phyloP scores from a whole-genome alignment of 2,329 filamentous ascomycete species.

The Nigrospora oryzae region DNA sequence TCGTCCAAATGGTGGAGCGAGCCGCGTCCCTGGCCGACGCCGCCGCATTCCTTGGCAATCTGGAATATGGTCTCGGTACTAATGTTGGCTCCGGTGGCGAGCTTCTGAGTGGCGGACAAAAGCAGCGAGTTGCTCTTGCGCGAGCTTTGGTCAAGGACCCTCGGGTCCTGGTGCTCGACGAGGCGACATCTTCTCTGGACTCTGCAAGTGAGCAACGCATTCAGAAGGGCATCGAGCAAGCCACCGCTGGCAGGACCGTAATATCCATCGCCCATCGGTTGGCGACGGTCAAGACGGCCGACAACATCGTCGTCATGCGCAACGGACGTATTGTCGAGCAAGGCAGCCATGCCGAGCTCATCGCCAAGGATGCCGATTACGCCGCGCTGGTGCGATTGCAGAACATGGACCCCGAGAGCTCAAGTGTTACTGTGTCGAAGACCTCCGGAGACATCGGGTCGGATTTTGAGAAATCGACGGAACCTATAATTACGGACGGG shows the following conservation, averaged over 20 bases:
- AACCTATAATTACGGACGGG: slow-evolving; percentile 6
- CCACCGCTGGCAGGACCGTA: slow-evolving; percentile 41
- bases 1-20: slow-evolving; percentile 37
- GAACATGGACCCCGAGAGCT: slow-evolving; percentile 24
- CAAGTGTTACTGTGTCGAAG: slow-evolving; percentile 17
- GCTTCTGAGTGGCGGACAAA: slow-evolving; percentile 36
- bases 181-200: slow-evolving; percentile 41
- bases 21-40: slow-evolving; percentile 52
- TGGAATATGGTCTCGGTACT: slow-evolving; percentile 36
- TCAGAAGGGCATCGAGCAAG: slow-evolving; percentile 25
- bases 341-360: slow-evolving; percentile 51
- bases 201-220: slow-evolving; percentile 37
- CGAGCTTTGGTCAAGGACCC: slow-evolving; percentile 37
- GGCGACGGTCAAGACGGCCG: slow-evolving; percentile 51
- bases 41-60: slow-evolving; percentile 33
- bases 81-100: slow-evolving; percentile 33
- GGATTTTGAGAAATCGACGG: slow-evolving; percentile 25
- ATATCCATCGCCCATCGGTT: slow-evolving; percentile 59
- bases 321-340: slow-evolving; percentile 52
- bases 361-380: slow-evolving; percentile 27
- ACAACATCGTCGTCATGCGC: slow-evolving; percentile 57
- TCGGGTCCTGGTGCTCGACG: slow-evolving; percentile 36
- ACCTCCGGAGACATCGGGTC: slow-evolving; percentile 21
- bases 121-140: slow-evolving; percentile 39
- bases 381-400: slow-evolving; percentile 20